phyloP scores from a whole-genome alignment of 805 yeast genomes.

The Nakazawaea anatomiae region DNA sequence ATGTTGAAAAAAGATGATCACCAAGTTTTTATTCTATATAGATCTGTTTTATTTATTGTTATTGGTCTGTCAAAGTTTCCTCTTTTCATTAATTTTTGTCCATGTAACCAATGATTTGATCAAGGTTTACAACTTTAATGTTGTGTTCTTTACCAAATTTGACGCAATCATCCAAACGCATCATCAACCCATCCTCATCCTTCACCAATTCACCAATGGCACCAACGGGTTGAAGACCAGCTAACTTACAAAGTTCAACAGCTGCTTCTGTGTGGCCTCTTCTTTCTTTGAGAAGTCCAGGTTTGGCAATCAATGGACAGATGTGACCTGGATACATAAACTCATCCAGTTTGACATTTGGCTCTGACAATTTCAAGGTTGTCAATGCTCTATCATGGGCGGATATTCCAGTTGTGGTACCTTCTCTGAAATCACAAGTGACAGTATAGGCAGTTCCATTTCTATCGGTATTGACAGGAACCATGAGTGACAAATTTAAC shows the following conservation, averaged over 20 bases:
- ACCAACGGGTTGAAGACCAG: constrained; percentile 80
- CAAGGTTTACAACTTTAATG: constrained; percentile 73
- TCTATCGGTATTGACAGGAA: constrained; percentile 60
- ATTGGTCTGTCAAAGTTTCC: too few relatives aligned
- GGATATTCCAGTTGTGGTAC: constrained; percentile 95
- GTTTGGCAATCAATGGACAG: constrained; percentile 85
- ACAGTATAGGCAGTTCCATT: constrained; percentile 97
- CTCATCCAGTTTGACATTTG: constrained; percentile 49
- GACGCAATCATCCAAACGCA: constrained; percentile 83
- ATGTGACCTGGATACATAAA: constrained; percentile 93
- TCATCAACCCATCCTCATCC: constrained; percentile 93
- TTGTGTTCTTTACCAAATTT: constrained; percentile 56
- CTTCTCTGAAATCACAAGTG: constrained; percentile 78
- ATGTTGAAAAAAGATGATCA: background rate
- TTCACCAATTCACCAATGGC: constrained; percentile 92
- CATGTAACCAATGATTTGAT: constrained; percentile 58
- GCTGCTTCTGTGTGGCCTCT: constrained; percentile 98
- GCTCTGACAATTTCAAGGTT: constrained; percentile 61
- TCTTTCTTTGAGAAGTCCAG: constrained; percentile 75
- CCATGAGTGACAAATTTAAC: constrained; percentile 76
- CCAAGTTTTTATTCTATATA: background rate
- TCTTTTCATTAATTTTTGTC: constrained; percentile 12
- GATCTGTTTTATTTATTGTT: too few relatives aligned
- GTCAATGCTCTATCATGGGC: constrained; percentile 93
- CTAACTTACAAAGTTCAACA: constrained; percentile 74